Base-by-base conservation (phyloP, 2,329 filamentous ascomycete genomes). In the Stagonosporopsis rhizophila region DNA sequence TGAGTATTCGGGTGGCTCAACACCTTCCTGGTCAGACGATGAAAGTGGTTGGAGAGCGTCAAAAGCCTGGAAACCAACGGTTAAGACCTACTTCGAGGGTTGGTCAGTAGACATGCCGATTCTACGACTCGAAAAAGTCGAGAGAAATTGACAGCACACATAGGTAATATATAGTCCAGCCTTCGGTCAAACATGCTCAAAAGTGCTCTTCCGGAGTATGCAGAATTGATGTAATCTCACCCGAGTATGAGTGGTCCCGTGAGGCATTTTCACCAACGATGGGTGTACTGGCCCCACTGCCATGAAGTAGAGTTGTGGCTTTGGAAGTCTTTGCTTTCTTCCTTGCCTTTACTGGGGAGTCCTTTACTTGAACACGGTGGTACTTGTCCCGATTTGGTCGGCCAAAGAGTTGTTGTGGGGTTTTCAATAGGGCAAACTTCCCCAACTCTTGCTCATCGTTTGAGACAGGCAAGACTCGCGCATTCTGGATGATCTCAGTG, bases 401-500 rank as follows among this genome's bases (percentile, higher is more conserved):
- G 6, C 77, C 79, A 71, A 82, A 83, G 0, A 83, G 65, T 52
- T 76, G 76, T 62, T 82, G 78, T 14, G 77, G 73, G 5, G 56
- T 64, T 7, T 74, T 64, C 7, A 83, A 60, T 19, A 66, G 60
- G 6, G 80, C 80, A 66, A 81, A 80, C 50, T 77, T 78, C 2
- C 61, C 64, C 6, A 66, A 6, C 0, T 73, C 75, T 5, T 58
- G 37, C 11, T 60, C 58, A 54, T 79, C 76, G 2, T 66, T 60
- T 14, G 73, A 70, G 1, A 81, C 68, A 37, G 77, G 72, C 19
- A 88, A 61, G 28, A 85, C 78, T 9, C 76, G 71, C 41, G 85
- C 84, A 17, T 81, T 79, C 59, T 85, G 80, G 4, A 89, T 86
- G 54, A 88, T 86, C 4, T 81, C 76, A 25, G 78, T 80, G 73